phyloP scores from a whole-genome alignment of 2,329 filamentous ascomycete species.

The Pseudogymnoascus sp. region DNA sequence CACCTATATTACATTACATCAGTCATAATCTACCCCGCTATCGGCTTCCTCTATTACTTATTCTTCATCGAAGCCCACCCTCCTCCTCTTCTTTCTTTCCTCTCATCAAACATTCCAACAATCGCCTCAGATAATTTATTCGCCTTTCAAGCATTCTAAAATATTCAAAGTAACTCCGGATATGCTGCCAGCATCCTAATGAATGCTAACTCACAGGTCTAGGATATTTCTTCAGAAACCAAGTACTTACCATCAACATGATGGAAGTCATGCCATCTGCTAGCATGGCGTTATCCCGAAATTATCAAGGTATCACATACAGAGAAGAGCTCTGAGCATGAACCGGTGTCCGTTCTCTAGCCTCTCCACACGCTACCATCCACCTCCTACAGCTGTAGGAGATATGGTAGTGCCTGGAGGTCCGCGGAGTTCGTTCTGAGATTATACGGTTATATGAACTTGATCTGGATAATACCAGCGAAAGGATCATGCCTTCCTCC shows the following conservation, averaged over 20 bases:
- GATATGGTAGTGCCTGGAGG: constrained; percentile 20
- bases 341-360: constrained; percentile 51
- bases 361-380: constrained; percentile 24
- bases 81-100: neutral
- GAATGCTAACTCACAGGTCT: neutral
- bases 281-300: constrained; percentile 25
- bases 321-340: constrained; percentile 46
- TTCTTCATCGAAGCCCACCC: constrained; percentile 5
- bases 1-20: neutral
- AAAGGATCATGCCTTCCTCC: constrained; percentile 88
- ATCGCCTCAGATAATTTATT: neutral
- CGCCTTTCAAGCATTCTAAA: neutral
- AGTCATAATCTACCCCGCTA: constrained; percentile 7
- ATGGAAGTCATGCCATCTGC: constrained; percentile 25
- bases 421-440: constrained; percentile 50
- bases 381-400: constrained; percentile 22
- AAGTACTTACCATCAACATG: constrained; percentile 20
- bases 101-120: neutral
- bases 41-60: constrained; percentile 3
- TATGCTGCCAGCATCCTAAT: neutral
- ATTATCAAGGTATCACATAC: constrained; percentile 29
- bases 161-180: constrained; percentile 1
- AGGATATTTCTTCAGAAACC: constrained; percentile 5
- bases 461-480: constrained; percentile 99
- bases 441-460: constrained; percentile 83